These are phyloP conservation scores for Graphium sp. DNA, from an alignment of 2,329 filamentous ascomycete genomes.

Conservation along the genomic window DNA sequence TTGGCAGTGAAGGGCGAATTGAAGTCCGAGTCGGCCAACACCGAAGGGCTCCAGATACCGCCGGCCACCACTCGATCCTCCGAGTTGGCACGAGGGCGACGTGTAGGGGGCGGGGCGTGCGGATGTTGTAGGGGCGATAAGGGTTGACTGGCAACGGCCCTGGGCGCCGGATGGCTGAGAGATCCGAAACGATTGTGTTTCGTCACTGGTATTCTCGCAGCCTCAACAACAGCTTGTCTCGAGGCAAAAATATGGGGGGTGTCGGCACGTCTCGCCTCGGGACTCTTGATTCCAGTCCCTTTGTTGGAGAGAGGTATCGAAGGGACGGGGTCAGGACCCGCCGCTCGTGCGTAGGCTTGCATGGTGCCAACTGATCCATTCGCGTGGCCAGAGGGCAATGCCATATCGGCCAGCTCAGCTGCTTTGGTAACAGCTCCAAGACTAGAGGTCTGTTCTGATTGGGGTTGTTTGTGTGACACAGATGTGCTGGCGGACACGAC, in stretches of 20 bases:
- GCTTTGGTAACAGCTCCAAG: no score
- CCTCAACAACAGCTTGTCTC: constrained; percentile 3
- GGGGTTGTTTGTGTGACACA: no score
- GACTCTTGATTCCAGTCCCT: constrained; percentile 1
- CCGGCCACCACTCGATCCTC: constrained; percentile 3
- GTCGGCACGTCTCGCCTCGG: no score
- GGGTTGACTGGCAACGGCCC: constrained; percentile 3
- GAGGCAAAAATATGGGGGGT: constrained; percentile 4
- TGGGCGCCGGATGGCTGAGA: constrained; percentile 1
- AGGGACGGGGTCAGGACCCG: constrained; percentile 1
- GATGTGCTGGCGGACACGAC: no score
- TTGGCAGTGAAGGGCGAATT: constrained; percentile 6
- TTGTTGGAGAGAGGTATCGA: no score
- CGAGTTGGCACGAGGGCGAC: constrained; percentile 3
- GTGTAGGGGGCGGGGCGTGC: constrained; percentile 1
- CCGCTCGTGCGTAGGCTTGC: constrained; percentile 4
- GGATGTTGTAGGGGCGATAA: constrained; percentile 1
- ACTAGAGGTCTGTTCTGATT: no score
- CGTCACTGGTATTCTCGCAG: constrained; percentile 2
- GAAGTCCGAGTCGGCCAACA: constrained; percentile 8
- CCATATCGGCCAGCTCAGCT: no score
- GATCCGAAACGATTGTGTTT: constrained; percentile 3
- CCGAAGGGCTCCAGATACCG: constrained; percentile 6
- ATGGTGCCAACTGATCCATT: no score
- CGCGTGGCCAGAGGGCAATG: no score